Evolutionary conservation across 164 flowering plant genomes (phyloP).

Genomic region (Stephania japonica): DNA sequence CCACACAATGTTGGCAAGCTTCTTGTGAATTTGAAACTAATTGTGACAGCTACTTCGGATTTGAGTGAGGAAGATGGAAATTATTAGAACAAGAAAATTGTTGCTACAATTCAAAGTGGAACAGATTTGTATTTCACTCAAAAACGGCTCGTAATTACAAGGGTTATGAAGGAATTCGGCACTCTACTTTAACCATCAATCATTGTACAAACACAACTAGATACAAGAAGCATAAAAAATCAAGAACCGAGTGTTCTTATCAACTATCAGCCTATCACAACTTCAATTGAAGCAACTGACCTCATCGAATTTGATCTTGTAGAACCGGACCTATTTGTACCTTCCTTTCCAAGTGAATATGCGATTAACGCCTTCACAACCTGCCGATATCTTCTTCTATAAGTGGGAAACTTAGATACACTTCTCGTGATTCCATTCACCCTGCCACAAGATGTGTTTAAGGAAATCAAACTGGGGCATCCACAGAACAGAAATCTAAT

Average conservation of each 20-base stretch:
- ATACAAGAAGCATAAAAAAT: background rate
- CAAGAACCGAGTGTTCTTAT: background rate
- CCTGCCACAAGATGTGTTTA: constrained; percentile 30
- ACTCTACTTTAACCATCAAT: background rate
- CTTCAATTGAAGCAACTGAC: constrained; percentile 22
- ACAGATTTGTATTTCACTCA: background rate
- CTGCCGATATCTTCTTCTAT: constrained; percentile 58
- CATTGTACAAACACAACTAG: background rate
- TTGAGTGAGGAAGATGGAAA: too few species aligned
- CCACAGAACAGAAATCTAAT: background rate
- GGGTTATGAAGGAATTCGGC: background rate
- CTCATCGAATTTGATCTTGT: constrained; percentile 17
- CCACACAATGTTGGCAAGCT: background rate
- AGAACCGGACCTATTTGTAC: constrained; percentile 19
- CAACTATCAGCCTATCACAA: constrained; percentile 14
- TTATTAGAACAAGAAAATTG: background rate
- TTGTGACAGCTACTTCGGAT: background rate
- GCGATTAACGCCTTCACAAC: constrained; percentile 51
- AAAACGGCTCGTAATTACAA: background rate
- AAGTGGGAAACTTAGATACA: constrained; percentile 71
- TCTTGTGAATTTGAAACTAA: background rate
- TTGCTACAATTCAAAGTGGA: background rate
- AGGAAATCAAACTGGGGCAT: background rate
- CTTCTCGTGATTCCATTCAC: constrained; percentile 64
- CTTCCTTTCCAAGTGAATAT: constrained; percentile 30